Evolutionary conservation across 495 filamentous ascomycete species (phyloP), one percentile per base, ranked within the genome.

Genomic region (Xylaria sp.): DNA sequence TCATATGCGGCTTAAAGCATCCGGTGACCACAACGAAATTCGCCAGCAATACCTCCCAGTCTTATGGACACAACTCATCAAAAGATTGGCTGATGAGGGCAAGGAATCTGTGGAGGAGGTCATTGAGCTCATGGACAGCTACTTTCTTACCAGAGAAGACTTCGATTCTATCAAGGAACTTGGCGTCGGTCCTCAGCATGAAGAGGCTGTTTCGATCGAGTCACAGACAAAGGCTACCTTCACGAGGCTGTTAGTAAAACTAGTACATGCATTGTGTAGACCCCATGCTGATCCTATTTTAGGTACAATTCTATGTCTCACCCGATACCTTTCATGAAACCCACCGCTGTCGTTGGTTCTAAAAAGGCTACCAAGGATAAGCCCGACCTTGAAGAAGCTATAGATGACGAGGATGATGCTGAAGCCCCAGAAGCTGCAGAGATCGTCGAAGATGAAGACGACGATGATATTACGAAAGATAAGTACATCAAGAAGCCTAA

Each of bases 401-500:
- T 98, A 53, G 93, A 97, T 44, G 97, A 96, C 73, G 95, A 93
- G 17, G 95, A 97, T 61, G 94, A 93, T 41, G 90, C 87, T 55
- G 90, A 90, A 46, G 84, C 88, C 8, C 82, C 88, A 31, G 86
- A 68, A 67, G 87, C 89, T 40, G 86, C 86, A 12, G 88, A 90
- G 17, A 86, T 80, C 5, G 90, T 88, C 59, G 88, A 89, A 59
- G 91, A 89, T 50, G 91, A 90, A 1, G 91, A 93, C 29, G 88
- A 91, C 63, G 79, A 90, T 48, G 94, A 97, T 77, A 78, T 98
- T 31, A 92, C 90, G 75, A 97, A 96, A 79, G 97, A 98, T 79
- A 98, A 98, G 78, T 98, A 97, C 80, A 93, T 98, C 78, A 97
- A 95, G 80, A 85, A 90, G 76, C 92, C 94, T 12, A 97, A 97